phyloP scores from a whole-genome alignment of 441 rosid genomes.

The Brassica balearica region DNA sequence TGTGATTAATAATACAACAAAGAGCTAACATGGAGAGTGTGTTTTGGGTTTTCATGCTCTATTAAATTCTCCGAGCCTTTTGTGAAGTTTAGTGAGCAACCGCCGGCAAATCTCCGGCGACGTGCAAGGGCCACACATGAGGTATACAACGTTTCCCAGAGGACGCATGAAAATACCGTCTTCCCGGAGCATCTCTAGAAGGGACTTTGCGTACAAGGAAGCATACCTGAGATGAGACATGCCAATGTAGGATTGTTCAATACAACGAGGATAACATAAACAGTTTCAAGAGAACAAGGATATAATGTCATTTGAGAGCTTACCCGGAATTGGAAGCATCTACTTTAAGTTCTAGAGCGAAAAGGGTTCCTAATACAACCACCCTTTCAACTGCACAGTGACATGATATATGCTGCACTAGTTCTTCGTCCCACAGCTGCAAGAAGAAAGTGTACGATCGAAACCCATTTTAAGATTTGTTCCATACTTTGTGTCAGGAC shows the following conservation, averaged over 20 bases:
- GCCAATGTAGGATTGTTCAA: neutral
- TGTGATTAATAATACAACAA: neutral
- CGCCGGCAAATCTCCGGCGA: conserved; percentile 64
- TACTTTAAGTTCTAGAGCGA: conserved; percentile 76
- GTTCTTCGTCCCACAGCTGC: conserved; percentile 86
- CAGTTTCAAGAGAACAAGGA: conserved; percentile 1
- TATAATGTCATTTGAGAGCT: conserved; percentile 16
- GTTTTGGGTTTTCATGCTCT: conserved; percentile 5
- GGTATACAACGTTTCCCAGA: conserved; percentile 86
- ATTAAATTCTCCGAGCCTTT: conserved; percentile 52
- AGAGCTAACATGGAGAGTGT: neutral
- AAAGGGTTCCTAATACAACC: conserved; percentile 82
- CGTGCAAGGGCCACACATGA: conserved; percentile 92
- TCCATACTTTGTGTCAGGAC: neutral
- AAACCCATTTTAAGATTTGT: too few relatives aligned
- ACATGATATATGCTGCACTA: conserved; percentile 66
- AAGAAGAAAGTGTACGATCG: neutral
- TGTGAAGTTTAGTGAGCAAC: conserved; percentile 64
- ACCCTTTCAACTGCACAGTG: conserved; percentile 83
- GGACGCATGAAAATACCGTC: conserved; percentile 87
- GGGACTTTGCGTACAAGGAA: conserved; percentile 67
- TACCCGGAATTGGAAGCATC: conserved; percentile 82
- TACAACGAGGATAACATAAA: neutral
- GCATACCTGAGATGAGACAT: conserved; percentile 64
- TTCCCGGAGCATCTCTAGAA: conserved; percentile 68